Percentiles rank a stretch among this genome's conserved stretches.
These are phyloP conservation scores for Neurospora sp. DNA, from an alignment of 495 filamentous ascomycete genomes.

Conservation along the genomic window DNA sequence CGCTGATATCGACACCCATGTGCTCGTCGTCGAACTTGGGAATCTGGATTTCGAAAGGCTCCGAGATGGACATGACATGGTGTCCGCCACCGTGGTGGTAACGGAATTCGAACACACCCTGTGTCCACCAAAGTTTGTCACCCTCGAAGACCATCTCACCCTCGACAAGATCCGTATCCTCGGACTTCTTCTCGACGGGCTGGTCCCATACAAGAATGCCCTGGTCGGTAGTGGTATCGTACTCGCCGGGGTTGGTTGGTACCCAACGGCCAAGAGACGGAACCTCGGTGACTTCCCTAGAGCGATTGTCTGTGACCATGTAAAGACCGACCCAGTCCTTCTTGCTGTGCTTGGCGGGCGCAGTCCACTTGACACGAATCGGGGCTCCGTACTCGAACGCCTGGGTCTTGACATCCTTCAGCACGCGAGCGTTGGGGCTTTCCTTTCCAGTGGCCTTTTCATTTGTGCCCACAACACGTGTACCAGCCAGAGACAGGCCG, in stretches of 20 bases:
- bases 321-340: slow-evolving; percentile 95
- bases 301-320: slow-evolving; percentile 84
- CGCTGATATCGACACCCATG: slow-evolving; percentile 34
- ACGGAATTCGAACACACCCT: slow-evolving; percentile 90
- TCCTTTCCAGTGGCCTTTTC: slow-evolving; percentile 43
- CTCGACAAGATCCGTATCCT: slow-evolving; percentile 39
- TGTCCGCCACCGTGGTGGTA: slow-evolving; percentile 94
- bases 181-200: slow-evolving; percentile 38
- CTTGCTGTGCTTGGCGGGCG: slow-evolving; percentile 81
- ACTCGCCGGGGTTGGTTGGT: slow-evolving; percentile 63
- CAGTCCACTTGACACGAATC: slow-evolving; percentile 85
- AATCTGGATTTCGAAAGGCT: slow-evolving; percentile 85
- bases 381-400: slow-evolving; percentile 85
- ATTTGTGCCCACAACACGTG: slow-evolving; percentile 38
- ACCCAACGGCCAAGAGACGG: slow-evolving; percentile 87
- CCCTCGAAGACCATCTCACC: slow-evolving; percentile 85
- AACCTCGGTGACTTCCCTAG: slow-evolving; percentile 70
- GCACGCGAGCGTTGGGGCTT: slow-evolving; percentile 32
- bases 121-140: slow-evolving; percentile 95
- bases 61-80: slow-evolving; percentile 91
- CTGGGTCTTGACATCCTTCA: slow-evolving; percentile 52
- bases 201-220: slow-evolving; percentile 67
- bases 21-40: slow-evolving; percentile 58
- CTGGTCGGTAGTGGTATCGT: slow-evolving; percentile 65
- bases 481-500: slow-evolving; percentile 61